phyloP scores from a whole-genome alignment of 2,329 filamentous ascomycete genomes.

The Emericellopsis cladophorae region DNA sequence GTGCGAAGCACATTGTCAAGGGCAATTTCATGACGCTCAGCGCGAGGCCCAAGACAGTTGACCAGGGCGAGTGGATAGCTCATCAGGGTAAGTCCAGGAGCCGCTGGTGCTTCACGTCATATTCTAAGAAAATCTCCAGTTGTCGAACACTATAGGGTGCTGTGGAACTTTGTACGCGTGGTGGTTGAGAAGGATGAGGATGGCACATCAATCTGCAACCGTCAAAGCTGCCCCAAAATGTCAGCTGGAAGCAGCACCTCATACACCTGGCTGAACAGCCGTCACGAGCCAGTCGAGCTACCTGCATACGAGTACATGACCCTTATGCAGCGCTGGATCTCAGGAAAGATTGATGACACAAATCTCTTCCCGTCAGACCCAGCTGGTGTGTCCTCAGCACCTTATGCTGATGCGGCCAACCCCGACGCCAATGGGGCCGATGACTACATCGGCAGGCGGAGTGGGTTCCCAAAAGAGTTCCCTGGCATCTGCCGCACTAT shows the following conservation, averaged over 20 bases:
- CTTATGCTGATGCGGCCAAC: constrained; percentile 39
- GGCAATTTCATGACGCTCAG: constrained; percentile 98
- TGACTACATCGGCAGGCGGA: constrained; percentile 75
- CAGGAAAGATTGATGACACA: constrained; percentile 77
- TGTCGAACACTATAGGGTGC: constrained; percentile 81
- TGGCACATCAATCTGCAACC: constrained; percentile 71
- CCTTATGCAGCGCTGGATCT: constrained; percentile 88
- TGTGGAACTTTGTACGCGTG: constrained; percentile 82
- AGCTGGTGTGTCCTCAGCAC: constrained; percentile 46
- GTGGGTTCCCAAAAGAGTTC: constrained; percentile 78
- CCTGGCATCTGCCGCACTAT: constrained; percentile 76
- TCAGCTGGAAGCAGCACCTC: constrained; percentile 78
- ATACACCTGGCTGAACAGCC: constrained; percentile 83
- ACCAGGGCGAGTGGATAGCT: constrained; percentile 90
- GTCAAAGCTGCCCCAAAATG: constrained; percentile 79
- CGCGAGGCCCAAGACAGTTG: constrained; percentile 83
- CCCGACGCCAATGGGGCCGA: constrained; percentile 42
- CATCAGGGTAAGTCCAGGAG: constrained; percentile 60
- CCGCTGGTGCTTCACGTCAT: neutral
- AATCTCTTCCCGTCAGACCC: constrained; percentile 77
- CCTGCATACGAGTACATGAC: constrained; percentile 83
- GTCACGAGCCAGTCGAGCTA: constrained; percentile 72
- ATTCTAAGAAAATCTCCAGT: constrained; percentile 35
- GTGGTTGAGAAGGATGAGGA: constrained; percentile 78
- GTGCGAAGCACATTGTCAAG: constrained; percentile 83